Conservation (phyloP, 768 basidiomycete genomes). For the Leccinum obscurum region DNA sequence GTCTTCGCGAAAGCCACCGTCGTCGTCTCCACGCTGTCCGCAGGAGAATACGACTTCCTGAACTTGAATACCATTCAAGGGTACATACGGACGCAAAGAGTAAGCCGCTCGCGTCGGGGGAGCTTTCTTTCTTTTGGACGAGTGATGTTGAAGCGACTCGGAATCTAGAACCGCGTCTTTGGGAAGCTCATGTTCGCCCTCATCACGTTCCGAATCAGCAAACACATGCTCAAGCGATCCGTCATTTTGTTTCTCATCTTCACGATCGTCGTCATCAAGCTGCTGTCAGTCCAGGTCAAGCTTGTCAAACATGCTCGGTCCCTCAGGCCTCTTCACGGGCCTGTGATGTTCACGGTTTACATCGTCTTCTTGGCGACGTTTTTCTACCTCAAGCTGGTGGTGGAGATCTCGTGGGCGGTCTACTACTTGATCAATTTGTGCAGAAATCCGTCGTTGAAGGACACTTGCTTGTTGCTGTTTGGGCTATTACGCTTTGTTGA, state of each 20-base stretch:
- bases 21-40: constrained; percentile 22
- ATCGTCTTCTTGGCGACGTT: constrained; percentile 18
- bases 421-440: constrained; percentile 29
- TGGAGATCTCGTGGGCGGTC: constrained; percentile 20
- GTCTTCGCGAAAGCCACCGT: constrained; percentile 22
- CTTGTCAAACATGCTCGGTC: constrained; percentile 30
- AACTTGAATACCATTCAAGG: constrained; percentile 18
- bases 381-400: constrained; percentile 29
- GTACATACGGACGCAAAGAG: constrained; percentile 23
- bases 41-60: constrained; percentile 18
- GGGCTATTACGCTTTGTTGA: constrained; percentile 30
- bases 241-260: constrained; percentile 31
- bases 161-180: constrained; percentile 20
- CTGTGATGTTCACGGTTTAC: constrained; percentile 25
- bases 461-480: constrained; percentile 19
- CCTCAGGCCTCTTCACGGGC: constrained; percentile 27
- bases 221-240: constrained; percentile 31
- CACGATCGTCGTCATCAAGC: constrained; percentile 31
- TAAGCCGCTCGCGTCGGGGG: constrained; percentile 3
- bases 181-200: constrained; percentile 26
- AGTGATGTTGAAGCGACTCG: not conserved
- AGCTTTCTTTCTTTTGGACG: not conserved
- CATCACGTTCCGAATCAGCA: constrained; percentile 31
- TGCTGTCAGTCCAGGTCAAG: constrained; percentile 30
- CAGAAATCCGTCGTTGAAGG: constrained; percentile 30